Conservation (phyloP, 73 alveolate genomes). For the Breviolum minutum region DNA sequence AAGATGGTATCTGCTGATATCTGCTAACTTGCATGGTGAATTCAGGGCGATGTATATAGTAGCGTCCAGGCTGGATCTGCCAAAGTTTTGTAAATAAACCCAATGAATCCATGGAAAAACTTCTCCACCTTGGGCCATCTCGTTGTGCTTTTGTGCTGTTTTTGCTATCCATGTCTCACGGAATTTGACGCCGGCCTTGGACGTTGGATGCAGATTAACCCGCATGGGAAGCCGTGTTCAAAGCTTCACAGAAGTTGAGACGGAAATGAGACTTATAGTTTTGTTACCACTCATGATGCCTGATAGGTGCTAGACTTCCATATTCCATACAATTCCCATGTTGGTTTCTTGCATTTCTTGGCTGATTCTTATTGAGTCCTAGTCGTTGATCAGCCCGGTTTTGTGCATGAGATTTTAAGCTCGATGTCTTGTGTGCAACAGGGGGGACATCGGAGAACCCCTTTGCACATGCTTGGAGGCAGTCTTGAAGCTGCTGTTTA, state of each 20-base stretch:
- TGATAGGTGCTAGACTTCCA: not conserved
- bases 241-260: not conserved
- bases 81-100: not conserved
- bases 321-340: not conserved
- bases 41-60: slow-evolving; percentile 46
- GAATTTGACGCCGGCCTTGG: slow-evolving; percentile 75
- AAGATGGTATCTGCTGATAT: not conserved
- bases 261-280: not conserved
- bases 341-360: slow-evolving; percentile 13
- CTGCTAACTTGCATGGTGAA: slow-evolving; percentile 54
- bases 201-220: slow-evolving; percentile 2
- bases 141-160: not conserved
- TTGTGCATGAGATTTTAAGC: slow-evolving; percentile 54
- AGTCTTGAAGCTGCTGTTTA: slow-evolving; percentile 26
- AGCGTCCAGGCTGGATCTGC: slow-evolving; percentile 60
- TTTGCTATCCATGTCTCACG: slow-evolving; percentile 23
- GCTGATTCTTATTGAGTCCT: not conserved
- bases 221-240: not conserved
- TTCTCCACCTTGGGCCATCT: not conserved
- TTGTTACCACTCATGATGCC: not conserved
- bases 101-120: not conserved
- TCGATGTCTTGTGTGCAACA: slow-evolving; percentile 14
- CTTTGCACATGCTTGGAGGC: slow-evolving; percentile 35
- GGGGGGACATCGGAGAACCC: not conserved
- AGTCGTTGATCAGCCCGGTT: slow-evolving; percentile 18